phyloP scores from a whole-genome alignment of 176 grass and related monocot genomes.

The maize (Zea mays) region Zm-B73-REFERENCE-NAM-5.0 NC_050100.1:76973001-76973500 shows the following conservation, averaged over 20 bases:
- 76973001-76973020: not conserved
- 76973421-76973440: conserved; percentile 20
- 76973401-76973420: conserved; percentile 1
- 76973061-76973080: not conserved
- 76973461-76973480: conserved; percentile 27
- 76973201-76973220: conserved; percentile 50
- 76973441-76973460: conserved; percentile 13
- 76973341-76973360: conserved; percentile 28
- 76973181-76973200: conserved; percentile 43
- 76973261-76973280: conserved; percentile 26
- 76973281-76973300: conserved; percentile 20
- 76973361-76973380: conserved; percentile 37
- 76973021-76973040: not conserved
- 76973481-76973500: conserved; percentile 22
- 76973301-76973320: conserved; percentile 12
- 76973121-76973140: not conserved
- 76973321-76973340: conserved; percentile 35
- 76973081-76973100: conserved; percentile 19
- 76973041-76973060: not conserved
- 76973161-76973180: conserved; percentile 1
- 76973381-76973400: conserved; percentile 22
- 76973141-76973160: not conserved
- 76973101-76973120: not conserved
- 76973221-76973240: conserved; percentile 34
- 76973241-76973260: conserved; percentile 35